Conservation (phyloP, 1,139 yeast species). For the Entelexis paramagnoliae region DNA sequence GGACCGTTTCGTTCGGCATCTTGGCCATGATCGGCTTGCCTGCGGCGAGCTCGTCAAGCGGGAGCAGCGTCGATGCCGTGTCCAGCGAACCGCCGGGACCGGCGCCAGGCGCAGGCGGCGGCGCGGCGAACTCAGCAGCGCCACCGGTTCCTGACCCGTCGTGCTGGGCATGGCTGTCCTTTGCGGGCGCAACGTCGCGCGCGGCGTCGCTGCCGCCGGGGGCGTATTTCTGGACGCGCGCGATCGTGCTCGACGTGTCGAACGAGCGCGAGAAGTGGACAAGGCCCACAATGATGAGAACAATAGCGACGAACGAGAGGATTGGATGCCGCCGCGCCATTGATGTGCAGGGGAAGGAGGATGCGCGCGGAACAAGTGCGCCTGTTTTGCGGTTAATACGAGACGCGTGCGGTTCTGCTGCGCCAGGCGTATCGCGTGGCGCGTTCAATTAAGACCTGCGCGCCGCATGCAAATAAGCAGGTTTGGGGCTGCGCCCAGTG, state of each 20-base stretch:
- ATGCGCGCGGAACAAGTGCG: neutral
- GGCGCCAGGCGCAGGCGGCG: too few species aligned
- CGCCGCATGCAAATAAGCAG: neutral
- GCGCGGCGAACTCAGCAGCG: too few species aligned
- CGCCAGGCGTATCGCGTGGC: neutral
- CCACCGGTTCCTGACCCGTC: too few species aligned
- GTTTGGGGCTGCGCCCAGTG: neutral
- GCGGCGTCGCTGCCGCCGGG: neutral
- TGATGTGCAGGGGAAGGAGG: neutral
- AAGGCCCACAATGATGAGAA: slow-evolving; percentile 10
- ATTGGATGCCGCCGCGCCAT: slow-evolving; percentile 18
- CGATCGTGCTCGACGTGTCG: slow-evolving; percentile 7
- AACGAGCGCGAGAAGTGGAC: slow-evolving; percentile 15
- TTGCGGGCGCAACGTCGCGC: neutral
- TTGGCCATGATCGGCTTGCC: slow-evolving; percentile 59
- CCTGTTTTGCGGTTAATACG: slow-evolving; percentile 1
- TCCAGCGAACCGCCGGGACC: neutral
- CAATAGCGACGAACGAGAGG: slow-evolving; percentile 5
- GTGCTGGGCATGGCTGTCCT: neutral
- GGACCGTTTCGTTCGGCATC: slow-evolving; percentile 58
- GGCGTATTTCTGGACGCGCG: neutral
- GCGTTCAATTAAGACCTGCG: neutral
- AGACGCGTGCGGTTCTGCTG: neutral
- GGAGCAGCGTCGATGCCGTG: neutral
- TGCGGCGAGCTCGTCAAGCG: slow-evolving; percentile 25